Base-by-base conservation (phyloP, 169 alveolate species). In the Haemoproteus tartakovskyi region DNA sequence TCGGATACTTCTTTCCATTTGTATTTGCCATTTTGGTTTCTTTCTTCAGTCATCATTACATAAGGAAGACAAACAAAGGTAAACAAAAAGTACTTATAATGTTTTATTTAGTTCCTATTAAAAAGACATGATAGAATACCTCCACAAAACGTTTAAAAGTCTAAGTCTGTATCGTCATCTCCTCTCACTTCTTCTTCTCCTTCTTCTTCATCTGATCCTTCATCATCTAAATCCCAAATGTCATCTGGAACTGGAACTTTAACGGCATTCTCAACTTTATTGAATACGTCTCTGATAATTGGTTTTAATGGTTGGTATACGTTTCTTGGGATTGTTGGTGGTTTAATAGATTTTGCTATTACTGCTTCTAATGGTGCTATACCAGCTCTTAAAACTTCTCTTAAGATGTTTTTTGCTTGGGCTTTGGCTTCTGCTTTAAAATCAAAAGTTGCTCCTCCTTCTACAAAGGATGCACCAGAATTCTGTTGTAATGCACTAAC, bases 391-490 rank as follows among this genome's bases (percentile, higher is more conserved):
- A 56, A n/a, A 12, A 50, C 70, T 70, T 54, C 83, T 27, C 16
- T 1, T 41, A 70, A 57, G 21, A 70, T 38, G 21, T 22, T 16
- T 43, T 70, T 70, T 27, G 83, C 83, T 30, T 59, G 36, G 11
- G 18, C 19, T 54, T 70, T 70, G 16, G 56, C 12, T 16, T 70
- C 59, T n/a, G 16, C 6, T 56, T 70, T 70, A 27, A 70, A 38
- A 43, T 70, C 74, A 45, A 70, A 70, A n/a, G n/a, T n/a, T n/a
- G n/a, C n/a, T 36, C 40, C 43, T 14, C 29, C 33, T 70, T 70
- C 62, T 54, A 70, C 52, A 70, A 70, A 70, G 26, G 83, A 54
- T 54, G 78, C 27, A 6, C 9, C 43, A 43, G 78, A 52, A 27
- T 70, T 54, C 11, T 45, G 40, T 52, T 70, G 70, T 22, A 70